These are phyloP conservation scores for Boletus insuetus DNA, from an alignment of 768 basidiomycete species.

Conservation along the genomic window DNA sequence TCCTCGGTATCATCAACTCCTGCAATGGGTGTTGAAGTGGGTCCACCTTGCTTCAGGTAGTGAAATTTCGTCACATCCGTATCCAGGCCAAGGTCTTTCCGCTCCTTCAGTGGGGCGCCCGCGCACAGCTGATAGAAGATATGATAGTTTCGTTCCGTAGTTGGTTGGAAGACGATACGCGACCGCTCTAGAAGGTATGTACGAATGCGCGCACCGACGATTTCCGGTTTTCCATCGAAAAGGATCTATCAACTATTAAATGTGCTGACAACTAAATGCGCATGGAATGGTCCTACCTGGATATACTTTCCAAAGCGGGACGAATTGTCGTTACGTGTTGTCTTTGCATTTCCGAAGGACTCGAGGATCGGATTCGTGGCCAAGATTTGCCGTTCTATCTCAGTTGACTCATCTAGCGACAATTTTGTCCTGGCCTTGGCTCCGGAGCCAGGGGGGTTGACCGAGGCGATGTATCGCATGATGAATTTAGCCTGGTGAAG, in stretches of 20 bases:
- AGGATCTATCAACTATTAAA: constrained; percentile 63
- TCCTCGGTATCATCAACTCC: constrained; percentile 98
- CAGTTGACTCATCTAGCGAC: constrained; percentile 82
- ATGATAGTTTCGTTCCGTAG: constrained; percentile 97
- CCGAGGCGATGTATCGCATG: constrained; percentile 97
- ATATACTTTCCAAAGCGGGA: constrained; percentile 99
- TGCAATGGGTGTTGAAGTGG: constrained; percentile 77
- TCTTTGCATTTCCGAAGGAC: constrained; percentile 99
- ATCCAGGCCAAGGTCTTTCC: constrained; percentile 91
- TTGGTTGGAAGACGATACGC: constrained; percentile 94
- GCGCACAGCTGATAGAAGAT: constrained; percentile 99
- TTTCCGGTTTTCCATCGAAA: constrained; percentile 93
- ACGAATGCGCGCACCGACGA: constrained; percentile 97
- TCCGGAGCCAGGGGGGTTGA: constrained; percentile 75
- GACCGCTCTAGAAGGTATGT: constrained; percentile 98
- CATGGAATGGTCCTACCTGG: constrained; percentile 50
- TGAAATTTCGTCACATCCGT: constrained; percentile 83
- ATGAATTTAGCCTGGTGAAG: constrained; percentile 86
- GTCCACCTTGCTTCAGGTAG: constrained; percentile 92
- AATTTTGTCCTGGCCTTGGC: constrained; percentile 65
- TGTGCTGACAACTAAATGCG: neutral
- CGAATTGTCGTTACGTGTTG: constrained; percentile 97
- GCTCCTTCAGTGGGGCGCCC: constrained; percentile 91
- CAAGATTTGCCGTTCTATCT: constrained; percentile 95
- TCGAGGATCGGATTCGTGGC: constrained; percentile 99